Percentiles rank a stretch among this genome's conserved stretches.
These are phyloP conservation scores for Dacryopinax spathularia DNA, from an alignment of 768 basidiomycete genomes.

Conservation along the genomic window DNA sequence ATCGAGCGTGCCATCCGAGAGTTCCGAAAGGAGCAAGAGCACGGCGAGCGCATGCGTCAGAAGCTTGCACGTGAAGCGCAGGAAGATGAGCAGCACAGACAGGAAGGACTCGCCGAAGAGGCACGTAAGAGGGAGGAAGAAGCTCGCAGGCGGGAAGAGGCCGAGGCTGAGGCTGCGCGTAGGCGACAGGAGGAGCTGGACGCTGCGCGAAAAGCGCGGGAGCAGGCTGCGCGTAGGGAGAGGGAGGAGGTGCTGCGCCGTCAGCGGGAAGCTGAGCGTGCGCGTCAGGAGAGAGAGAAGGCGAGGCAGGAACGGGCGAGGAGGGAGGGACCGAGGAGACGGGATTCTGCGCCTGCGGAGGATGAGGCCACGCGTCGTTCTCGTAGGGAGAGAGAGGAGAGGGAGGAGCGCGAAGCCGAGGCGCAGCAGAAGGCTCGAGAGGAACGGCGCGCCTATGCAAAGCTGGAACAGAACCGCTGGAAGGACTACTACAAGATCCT, in stretches of 20 bases:
- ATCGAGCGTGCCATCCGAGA: not conserved
- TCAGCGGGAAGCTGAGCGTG: not conserved
- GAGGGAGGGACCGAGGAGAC: not conserved
- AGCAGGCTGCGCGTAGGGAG: not conserved
- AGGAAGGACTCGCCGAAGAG: not conserved
- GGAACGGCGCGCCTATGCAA: not conserved
- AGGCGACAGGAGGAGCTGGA: not conserved
- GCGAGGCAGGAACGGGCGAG: not conserved
- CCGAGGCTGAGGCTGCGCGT: not conserved
- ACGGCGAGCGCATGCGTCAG: not conserved
- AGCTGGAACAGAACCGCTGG: not conserved
- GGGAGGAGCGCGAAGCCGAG: not conserved
- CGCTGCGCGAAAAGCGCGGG: not conserved
- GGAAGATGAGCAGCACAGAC: not conserved
- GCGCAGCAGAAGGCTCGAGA: not conserved
- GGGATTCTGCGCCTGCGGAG: not conserved
- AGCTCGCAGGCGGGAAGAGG: not conserved
- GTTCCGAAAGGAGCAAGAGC: not conserved
- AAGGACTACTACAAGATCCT: conserved; percentile 16
- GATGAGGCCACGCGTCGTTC: not conserved
- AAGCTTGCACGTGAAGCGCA: not conserved
- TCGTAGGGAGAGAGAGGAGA: not conserved
- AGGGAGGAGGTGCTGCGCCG: conserved; percentile 1
- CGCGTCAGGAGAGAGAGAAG: not conserved
- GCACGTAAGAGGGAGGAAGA: too few relatives aligned